A percentile compares a stretch with the other conserved stretches of the same genome.
phyloP scores from a whole-genome alignment of 2,329 filamentous ascomycete species.

The Exserohilum rostratum region DNA sequence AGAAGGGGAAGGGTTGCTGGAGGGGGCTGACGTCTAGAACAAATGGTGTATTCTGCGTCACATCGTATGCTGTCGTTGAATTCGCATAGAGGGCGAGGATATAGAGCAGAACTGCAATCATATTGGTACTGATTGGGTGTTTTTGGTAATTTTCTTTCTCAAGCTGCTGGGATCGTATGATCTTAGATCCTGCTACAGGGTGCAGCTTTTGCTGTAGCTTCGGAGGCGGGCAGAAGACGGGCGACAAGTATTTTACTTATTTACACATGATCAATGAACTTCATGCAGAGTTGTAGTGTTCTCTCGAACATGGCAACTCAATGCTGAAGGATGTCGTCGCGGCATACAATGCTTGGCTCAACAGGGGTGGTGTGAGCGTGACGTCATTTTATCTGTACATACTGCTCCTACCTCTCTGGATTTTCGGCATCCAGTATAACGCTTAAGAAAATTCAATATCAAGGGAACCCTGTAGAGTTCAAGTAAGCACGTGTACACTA shows the following conservation, averaged over 20 bases:
- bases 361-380: background rate
- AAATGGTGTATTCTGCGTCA: conserved; percentile 16
- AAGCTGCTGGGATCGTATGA: background rate
- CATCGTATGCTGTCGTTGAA: conserved; percentile 12
- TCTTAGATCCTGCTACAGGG: background rate
- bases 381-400: background rate
- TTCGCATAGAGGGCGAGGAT: conserved; percentile 3
- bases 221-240: background rate
- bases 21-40: conserved; percentile 26
- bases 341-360: background rate
- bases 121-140: background rate
- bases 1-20: conserved; percentile 42
- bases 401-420: too few relatives aligned
- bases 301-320: background rate
- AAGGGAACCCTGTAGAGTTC: too few relatives aligned
- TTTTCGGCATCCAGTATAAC: too few relatives aligned
- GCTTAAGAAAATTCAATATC: too few relatives aligned
- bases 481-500: too few relatives aligned
- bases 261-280: background rate
- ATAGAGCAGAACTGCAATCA: background rate
- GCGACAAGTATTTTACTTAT: background rate
- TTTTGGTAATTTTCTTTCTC: background rate
- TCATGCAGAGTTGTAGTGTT: background rate
- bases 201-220: background rate
- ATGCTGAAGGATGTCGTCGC: background rate